These are phyloP conservation scores for Alternaria triticina DNA, from an alignment of 2,329 filamentous ascomycete genomes.

Conservation along the genomic window DNA sequence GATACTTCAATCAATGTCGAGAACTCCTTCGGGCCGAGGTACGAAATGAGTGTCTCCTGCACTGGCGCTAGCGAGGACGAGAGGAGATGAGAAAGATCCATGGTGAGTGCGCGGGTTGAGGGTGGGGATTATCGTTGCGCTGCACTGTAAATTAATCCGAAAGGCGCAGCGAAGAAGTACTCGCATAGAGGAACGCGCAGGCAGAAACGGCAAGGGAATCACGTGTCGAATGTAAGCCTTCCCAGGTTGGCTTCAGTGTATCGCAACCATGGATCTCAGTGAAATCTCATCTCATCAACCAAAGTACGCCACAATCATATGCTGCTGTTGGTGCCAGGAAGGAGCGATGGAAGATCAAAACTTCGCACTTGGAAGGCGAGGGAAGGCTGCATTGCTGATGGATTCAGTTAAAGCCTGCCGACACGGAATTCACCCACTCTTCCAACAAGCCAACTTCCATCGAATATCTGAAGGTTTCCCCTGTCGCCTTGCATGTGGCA, in stretches of 20 bases:
- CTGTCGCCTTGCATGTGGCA: not conserved
- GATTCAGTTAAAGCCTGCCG: not conserved
- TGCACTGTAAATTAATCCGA: not conserved
- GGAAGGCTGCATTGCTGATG: not conserved
- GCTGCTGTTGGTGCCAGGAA: no score
- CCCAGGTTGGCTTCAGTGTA: not conserved
- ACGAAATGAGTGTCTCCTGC: not conserved
- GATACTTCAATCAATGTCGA: not conserved
- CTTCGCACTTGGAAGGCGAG: no score
- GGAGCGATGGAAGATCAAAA: no score
- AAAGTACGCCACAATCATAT: not conserved
- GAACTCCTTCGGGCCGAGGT: not conserved
- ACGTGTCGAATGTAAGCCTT: not conserved
- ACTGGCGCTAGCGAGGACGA: not conserved
- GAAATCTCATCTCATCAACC: not conserved
- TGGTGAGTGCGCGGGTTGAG: not conserved
- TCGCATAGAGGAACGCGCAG: not conserved
- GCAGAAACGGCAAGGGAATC: not conserved
- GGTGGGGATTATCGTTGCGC: not conserved
- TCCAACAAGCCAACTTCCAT: no score
- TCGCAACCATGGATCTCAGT: not conserved
- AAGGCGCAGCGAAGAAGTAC: not conserved
- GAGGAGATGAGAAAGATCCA: not conserved
- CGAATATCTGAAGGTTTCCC: not conserved
- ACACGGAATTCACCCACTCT: not conserved